phyloP scores from a whole-genome alignment of 495 filamentous ascomycete genomes.

The Trichoderma orchidacearum region DNA sequence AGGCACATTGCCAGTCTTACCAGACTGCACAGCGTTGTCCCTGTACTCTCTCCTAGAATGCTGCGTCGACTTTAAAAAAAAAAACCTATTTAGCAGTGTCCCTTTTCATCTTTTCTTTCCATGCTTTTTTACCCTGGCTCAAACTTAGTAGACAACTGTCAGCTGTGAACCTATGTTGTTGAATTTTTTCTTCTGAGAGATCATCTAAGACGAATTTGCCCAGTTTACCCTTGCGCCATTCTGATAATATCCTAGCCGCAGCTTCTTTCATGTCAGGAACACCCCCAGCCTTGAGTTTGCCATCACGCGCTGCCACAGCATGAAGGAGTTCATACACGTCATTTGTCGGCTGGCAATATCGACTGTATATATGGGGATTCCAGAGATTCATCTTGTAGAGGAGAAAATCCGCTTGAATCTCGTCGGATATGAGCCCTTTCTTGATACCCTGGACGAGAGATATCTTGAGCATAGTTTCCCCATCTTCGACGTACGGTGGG shows the following conservation, averaged over 20 bases:
- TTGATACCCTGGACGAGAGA: conserved; percentile 84
- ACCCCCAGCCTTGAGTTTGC: conserved; percentile 64
- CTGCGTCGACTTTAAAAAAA: too few relatives aligned
- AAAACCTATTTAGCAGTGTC: too few relatives aligned
- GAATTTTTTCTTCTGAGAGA: conserved; percentile 43
- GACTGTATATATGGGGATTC: conserved; percentile 40
- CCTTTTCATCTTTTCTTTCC: conserved; percentile 17
- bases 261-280: conserved; percentile 55
- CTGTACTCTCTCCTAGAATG: too few relatives aligned
- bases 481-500: conserved; percentile 73
- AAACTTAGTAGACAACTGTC: conserved; percentile 22
- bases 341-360: conserved; percentile 65
- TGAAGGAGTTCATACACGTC: conserved; percentile 58
- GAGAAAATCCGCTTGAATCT: conserved; percentile 76
- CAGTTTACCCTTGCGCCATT: conserved; percentile 65
- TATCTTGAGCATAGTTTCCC: conserved; percentile 84
- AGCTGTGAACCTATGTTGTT: conserved; percentile 21
- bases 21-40: too few relatives aligned
- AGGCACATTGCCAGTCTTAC: too few relatives aligned
- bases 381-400: conserved; percentile 67
- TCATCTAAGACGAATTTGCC: conserved; percentile 74
- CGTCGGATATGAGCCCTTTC: conserved; percentile 63
- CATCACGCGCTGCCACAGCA: conserved; percentile 54
- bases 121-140: conserved; percentile 30
- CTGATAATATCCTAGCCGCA: conserved; percentile 71